phyloP scores from a whole-genome alignment of 305 asterid genomes.

The Solanum hybrid region DNA sequence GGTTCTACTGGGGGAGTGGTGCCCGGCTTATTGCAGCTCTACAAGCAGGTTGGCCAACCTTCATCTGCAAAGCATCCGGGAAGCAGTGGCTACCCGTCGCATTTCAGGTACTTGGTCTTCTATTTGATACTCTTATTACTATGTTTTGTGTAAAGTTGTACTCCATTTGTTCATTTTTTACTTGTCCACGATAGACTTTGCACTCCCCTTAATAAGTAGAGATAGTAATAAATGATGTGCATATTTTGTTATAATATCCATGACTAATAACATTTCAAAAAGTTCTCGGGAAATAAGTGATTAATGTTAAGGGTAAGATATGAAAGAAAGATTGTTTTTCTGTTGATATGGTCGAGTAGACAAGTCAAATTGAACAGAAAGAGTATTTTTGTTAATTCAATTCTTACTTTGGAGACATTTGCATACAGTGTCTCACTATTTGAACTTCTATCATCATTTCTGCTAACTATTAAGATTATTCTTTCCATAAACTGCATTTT shows the following conservation, averaged over 20 bases:
- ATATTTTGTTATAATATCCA: background rate
- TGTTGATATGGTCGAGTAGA: background rate
- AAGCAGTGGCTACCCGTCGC: conserved; percentile 28
- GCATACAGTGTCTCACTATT: background rate
- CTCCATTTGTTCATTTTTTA: background rate
- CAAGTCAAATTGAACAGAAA: background rate
- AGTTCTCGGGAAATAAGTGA: background rate
- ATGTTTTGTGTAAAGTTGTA: background rate
- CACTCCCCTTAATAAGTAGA: background rate
- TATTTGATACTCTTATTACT: background rate
- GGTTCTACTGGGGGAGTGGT: conserved; percentile 31
- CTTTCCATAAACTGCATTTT: background rate
- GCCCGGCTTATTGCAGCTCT: conserved; percentile 43
- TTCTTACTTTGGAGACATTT: background rate
- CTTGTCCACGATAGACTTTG: background rate
- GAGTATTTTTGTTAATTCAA: background rate
- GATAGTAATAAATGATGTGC: background rate
- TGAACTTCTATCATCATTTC: background rate
- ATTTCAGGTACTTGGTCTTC: conserved; percentile 35
- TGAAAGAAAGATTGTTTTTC: background rate
- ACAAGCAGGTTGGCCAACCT: conserved; percentile 30
- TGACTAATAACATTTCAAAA: background rate
- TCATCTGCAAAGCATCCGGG: conserved; percentile 31
- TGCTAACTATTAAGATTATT: background rate
- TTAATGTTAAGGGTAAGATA: background rate